phyloP scores from a whole-genome alignment of 2,329 filamentous ascomycete species.

The Colletotrichum navitas region DNA sequence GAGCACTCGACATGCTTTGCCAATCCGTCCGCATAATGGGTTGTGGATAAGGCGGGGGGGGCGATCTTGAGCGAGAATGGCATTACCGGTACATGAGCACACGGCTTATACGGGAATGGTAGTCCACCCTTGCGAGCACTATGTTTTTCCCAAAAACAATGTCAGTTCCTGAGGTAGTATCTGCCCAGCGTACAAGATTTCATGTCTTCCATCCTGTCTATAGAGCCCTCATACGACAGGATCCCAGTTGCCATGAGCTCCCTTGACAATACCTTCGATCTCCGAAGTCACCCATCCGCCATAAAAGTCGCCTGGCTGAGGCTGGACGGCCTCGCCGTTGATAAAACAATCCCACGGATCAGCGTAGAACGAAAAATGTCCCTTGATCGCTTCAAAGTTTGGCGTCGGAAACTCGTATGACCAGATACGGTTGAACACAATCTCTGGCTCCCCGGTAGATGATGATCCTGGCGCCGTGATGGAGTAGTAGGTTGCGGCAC shows the following conservation, averaged over 20 bases:
- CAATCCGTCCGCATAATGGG: too few relatives aligned
- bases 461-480: constrained; percentile 55
- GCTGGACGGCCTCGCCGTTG: constrained; percentile 69
- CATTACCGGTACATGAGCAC: too few relatives aligned
- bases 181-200: background rate
- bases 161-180: too few relatives aligned
- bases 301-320: constrained; percentile 73
- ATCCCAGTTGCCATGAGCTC: constrained; percentile 55
- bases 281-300: constrained; percentile 74
- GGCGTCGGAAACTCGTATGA: constrained; percentile 67
- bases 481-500: constrained; percentile 69
- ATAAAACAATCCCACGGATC: constrained; percentile 73
- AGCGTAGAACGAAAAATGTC: constrained; percentile 70
- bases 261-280: constrained; percentile 65
- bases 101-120: too few relatives aligned
- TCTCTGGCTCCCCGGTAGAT: constrained; percentile 47
- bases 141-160: background rate
- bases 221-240: constrained; percentile 48
- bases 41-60: too few relatives aligned
- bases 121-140: background rate
- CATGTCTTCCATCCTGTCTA: background rate
- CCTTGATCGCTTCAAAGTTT: constrained; percentile 65
- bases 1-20: too few relatives aligned
- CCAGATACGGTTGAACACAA: constrained; percentile 67
- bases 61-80: too few relatives aligned